Base-by-base conservation (phyloP, 495 filamentous ascomycete species). In the Corynascus novoguineensis region DNA sequence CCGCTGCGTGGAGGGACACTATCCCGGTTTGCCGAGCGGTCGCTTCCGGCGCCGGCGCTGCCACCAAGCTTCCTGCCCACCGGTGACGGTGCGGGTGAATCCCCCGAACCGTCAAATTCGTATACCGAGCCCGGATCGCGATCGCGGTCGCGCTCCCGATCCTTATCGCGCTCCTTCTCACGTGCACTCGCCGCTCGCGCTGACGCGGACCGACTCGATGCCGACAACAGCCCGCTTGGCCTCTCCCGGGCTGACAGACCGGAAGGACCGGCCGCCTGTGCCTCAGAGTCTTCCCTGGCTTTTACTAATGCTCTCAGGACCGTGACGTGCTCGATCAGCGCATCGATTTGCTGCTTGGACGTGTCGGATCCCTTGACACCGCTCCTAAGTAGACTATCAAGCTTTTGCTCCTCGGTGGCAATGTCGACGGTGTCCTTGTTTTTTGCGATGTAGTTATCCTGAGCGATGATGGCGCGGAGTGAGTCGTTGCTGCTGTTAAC, bases 31-130 rank as follows among this genome's bases (percentile, higher is more conserved):
- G 45, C 52, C 11, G 67, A 62, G 21, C 71, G 47, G 53, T 71
- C 70, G 44, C 76, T 68, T 61, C 81, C 54, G 0, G 76, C 81
- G 21, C 81, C 82, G 32, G 78, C 82, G 65, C 85, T 83, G 34
- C 83, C 73, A 1, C 75, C 74, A 28, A 75, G 65, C 51, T 75
- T 77, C 31, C 73, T 62, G 31, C 74, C 70, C 14, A 75, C 78
- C 15, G 83, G 80, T 11, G 85, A 87, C 5, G 84, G 82, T n/a
- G 80, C 78, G 2, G 85, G 82, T 1, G 88, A 90, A 60, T 90
- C 87, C 17, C 78, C 81, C 8, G 83, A 78, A 24, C 82, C 82
- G 63, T 90, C 86, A 59, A 85, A 81, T 17, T 90, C 88, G 63
- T 83, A 82, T 53, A 86, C 77, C 51, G 78, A 78, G 29, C 50